phyloP scores from a whole-genome alignment of 768 basidiomycete genomes.

The Mycena galopus region DNA sequence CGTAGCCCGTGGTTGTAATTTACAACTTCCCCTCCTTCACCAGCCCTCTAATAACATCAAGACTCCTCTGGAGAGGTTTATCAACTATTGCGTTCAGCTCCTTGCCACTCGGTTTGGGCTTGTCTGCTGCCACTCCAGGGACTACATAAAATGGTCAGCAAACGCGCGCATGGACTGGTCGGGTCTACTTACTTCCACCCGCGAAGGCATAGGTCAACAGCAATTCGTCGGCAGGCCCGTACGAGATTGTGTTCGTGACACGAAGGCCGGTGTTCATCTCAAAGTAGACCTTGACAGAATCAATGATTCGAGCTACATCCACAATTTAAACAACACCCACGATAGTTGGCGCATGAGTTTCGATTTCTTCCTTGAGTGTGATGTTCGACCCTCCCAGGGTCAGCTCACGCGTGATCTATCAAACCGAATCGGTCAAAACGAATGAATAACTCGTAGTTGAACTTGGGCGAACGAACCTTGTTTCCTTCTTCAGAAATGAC shows the following conservation, averaged over 20 bases:
- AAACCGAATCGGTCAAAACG: neutral
- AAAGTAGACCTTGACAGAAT: constrained; percentile 26
- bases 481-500: constrained; percentile 24
- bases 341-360: constrained; percentile 22
- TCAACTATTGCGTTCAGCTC: constrained; percentile 24
- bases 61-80: constrained; percentile 16
- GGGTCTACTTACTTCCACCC: constrained; percentile 28
- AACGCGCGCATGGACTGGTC: too few species aligned
- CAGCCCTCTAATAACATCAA: constrained; percentile 26
- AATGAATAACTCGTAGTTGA: neutral
- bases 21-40: constrained; percentile 33
- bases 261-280: constrained; percentile 27
- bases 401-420: constrained; percentile 25
- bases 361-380: constrained; percentile 8
- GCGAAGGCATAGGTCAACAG: constrained; percentile 29
- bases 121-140: constrained; percentile 18
- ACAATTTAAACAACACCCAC: constrained; percentile 12
- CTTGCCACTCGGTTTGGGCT: constrained; percentile 24
- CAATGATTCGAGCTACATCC: too few species aligned
- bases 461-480: constrained; percentile 16
- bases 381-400: constrained; percentile 5
- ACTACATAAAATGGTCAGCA: constrained; percentile 9
- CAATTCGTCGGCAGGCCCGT: constrained; percentile 24
- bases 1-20: too few species aligned
- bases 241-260: constrained; percentile 28